Evolutionary conservation across 805 yeast genomes (phyloP), one percentile per base, ranked within the genome.

Genomic region (Teunomyces gatunensis): DNA sequence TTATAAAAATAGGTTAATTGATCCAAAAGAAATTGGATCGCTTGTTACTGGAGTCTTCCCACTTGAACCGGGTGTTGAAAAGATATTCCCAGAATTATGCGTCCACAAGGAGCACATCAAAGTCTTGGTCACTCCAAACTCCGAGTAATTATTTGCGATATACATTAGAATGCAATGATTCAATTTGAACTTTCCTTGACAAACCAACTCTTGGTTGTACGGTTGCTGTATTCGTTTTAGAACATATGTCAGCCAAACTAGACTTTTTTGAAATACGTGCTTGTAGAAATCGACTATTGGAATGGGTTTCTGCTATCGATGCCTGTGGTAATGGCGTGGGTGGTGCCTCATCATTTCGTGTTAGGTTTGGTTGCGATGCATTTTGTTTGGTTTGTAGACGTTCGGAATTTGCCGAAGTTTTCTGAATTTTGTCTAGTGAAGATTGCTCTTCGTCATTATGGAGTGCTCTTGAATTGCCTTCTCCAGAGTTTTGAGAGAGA

Each of bases 151-250:
- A 36, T 35, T 35, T 35, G 34, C 36, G 40, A 15, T 18, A 20
- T 28, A 30, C 36, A 15, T 45, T 39, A 13, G 37, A 48, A 45
- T 63, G 68, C 42, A 63, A 51, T 13, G 66, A 47, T 12, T 64
- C 70, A 6, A 65, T 49, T 39, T 49, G 56, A 13, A 43, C 45
- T 39, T 55, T 51, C 43, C 52, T 57, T 5, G 68, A 63, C 28
- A 65, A 51, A 10, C 70, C 70, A 6, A 64, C 67, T 41, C 66
- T 42, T 30, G 35, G 18, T 6, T 15, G 20, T 17, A 13, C 23
- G 15, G 45, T 36, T 9, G 42, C 41, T 1, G 21, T 20, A 37
- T 44, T 47, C 3, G 45, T 42, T 21, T 33, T 27, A 4, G 49
- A 48, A 34, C 52, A 47, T 6, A 52, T 39, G n/a, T 52, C 55